Conservation (phyloP, 768 basidiomycete genomes). For the Pleurotus citrinopileatus region DNA sequence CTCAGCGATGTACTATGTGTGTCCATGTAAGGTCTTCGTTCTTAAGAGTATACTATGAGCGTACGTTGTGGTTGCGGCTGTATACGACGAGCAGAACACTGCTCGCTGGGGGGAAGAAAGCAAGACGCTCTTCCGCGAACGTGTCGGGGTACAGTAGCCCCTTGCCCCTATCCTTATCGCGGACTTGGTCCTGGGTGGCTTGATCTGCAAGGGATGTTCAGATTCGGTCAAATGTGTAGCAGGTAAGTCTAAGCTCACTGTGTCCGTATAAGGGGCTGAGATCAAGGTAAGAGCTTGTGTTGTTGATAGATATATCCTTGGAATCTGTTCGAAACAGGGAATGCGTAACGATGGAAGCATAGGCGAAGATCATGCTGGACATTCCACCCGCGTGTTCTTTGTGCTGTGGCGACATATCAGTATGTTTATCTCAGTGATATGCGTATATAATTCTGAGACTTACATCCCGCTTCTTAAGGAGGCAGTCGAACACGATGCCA, state of each 20-base stretch:
- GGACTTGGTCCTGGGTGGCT: constrained; percentile 36
- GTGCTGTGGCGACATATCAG: constrained; percentile 25
- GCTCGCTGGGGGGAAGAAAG: constrained; percentile 51
- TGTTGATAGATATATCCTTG: constrained; percentile 42
- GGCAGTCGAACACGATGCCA: constrained; percentile 57
- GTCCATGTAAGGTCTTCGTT: background rate
- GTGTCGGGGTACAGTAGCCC: constrained; percentile 53
- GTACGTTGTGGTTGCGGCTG: constrained; percentile 57
- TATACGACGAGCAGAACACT: constrained; percentile 54
- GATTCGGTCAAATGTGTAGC: background rate
- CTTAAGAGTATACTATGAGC: background rate
- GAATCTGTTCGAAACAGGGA: constrained; percentile 50
- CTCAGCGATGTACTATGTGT: constrained; percentile 46
- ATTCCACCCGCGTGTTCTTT: constrained; percentile 51
- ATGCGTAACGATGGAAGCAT: constrained; percentile 64
- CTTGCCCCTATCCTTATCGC: constrained; percentile 42
- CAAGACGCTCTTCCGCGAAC: constrained; percentile 49
- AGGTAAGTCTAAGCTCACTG: constrained; percentile 31
- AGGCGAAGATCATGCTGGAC: constrained; percentile 63
- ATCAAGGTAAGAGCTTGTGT: constrained; percentile 55
- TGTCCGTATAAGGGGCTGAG: constrained; percentile 55
- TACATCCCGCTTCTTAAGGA: constrained; percentile 41
- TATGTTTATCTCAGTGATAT: constrained; percentile 15
- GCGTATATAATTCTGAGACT: constrained; percentile 22
- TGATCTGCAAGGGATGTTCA: constrained; percentile 26